phyloP scores from a whole-genome alignment of 2,329 filamentous ascomycete genomes.

The Fusarium haematococcum region DNA sequence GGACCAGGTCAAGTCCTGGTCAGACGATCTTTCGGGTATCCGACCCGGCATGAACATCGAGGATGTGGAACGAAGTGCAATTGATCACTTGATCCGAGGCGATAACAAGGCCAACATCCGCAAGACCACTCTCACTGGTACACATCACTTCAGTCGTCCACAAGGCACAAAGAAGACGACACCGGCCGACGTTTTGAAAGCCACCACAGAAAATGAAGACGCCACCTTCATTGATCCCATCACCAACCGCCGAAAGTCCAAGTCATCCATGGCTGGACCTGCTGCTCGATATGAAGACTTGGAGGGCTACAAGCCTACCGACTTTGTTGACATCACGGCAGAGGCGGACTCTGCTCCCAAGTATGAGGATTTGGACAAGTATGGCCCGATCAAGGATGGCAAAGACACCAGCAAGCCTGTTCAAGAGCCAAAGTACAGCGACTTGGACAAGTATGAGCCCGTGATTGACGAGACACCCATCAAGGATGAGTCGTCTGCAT shows the following conservation, averaged over 20 bases:
- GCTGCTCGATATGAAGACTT: slow-evolving; percentile 48
- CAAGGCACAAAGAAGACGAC: slow-evolving; percentile 31
- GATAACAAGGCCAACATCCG: slow-evolving; percentile 45
- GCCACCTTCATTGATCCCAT: slow-evolving; percentile 65
- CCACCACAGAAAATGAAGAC: slow-evolving; percentile 36
- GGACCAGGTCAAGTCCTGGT: slow-evolving; percentile 51
- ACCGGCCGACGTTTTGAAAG: slow-evolving; percentile 40
- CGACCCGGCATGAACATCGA: slow-evolving; percentile 57
- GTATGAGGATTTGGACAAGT: slow-evolving; percentile 51
- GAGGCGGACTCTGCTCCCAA: slow-evolving; percentile 41
- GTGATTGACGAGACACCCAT: slow-evolving; percentile 44
- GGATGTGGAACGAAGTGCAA: slow-evolving; percentile 58
- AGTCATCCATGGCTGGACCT: slow-evolving; percentile 31
- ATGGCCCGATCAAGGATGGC: slow-evolving; percentile 49
- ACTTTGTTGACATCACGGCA: slow-evolving; percentile 35
- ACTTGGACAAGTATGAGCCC: slow-evolving; percentile 53
- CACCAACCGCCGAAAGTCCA: slow-evolving; percentile 65
- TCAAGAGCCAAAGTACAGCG: slow-evolving; percentile 43
- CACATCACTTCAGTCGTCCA: slow-evolving; percentile 48
- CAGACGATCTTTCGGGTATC: slow-evolving; percentile 52
- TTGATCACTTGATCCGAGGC: slow-evolving; percentile 57
- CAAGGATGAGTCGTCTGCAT: slow-evolving; percentile 45
- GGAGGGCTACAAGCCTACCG: slow-evolving; percentile 51
- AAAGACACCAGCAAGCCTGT: slow-evolving; percentile 31
- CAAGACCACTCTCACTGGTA: slow-evolving; percentile 48